Base-by-base conservation (phyloP, 176 grass and related monocot species). In the maize (Zea mays) region DNA sequence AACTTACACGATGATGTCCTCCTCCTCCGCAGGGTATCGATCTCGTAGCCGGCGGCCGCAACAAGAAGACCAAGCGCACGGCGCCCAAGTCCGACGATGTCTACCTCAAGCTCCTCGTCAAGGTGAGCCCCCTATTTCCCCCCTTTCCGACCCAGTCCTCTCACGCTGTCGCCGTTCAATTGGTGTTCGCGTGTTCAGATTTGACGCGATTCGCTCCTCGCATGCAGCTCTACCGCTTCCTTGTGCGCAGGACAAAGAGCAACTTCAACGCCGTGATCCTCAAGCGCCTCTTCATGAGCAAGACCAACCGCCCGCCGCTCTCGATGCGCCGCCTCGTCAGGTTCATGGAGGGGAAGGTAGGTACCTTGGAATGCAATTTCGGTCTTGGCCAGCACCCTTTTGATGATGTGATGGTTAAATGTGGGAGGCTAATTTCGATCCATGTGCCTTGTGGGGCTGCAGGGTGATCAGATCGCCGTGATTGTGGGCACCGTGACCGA, bases 211-310 rank as follows among this genome's bases (percentile, higher is more conserved):
- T 52, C 19, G 13, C 7, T 76, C 69, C 17, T 9, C 67, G 27
- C 13, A 9, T 21, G 20, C 34, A 97, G 88, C 85, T 93, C 39
- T 97, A 97, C 81, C 88, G 88, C 85, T 97, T 93, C 85, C 81
- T 97, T 74, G 85, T 87, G 17, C 72, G 90, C 36, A 85, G 93
- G 78, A 97, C 93, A 12, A 89, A 85, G 69, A 97, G 90, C 72
- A 69, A 78, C 76, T 88, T 88, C n/a, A 90, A 97, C 83, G 80
- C 86, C 63, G 83, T 93, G 16, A 91, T 97, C 57, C 77, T 97
- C 1, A 97, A 87, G 78, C 83, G 93, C n/a, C 61, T 97, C 6
- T 97, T 91, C 84, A 97, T 97, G 93, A 97, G 93, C 75, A 91
- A 89, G 90, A 83, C 80, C 65, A 97, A 93, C 81, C 79, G 84